These are phyloP conservation scores for Gentiana dahurica DNA, from an alignment of 257 asterid species.

Conservation along the genomic window DNA sequence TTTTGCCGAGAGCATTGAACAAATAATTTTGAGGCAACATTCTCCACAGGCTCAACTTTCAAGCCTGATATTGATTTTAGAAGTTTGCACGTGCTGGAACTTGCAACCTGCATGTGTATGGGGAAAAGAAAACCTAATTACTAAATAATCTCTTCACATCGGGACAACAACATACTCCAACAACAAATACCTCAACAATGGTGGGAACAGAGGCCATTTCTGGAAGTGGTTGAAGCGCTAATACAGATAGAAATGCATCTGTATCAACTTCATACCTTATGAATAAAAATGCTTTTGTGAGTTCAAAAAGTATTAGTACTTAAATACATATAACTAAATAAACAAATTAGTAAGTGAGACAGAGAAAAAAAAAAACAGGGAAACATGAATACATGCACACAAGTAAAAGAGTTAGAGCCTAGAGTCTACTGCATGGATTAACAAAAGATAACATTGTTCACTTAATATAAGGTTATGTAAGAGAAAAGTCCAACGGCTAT, in stretches of 20 bases:
- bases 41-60: constrained; percentile 83
- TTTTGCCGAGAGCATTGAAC: constrained; percentile 98
- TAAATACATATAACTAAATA: too few species aligned
- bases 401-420: too few species aligned
- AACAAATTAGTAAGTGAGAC: too few species aligned
- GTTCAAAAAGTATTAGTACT: too few species aligned
- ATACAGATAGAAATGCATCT: constrained; percentile 89
- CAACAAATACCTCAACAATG: constrained; percentile 66
- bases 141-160: too few species aligned
- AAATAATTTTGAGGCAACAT: constrained; percentile 82
- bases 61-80: constrained; percentile 80
- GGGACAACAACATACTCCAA: constrained; percentile 5
- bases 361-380: too few species aligned
- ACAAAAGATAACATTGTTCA: too few species aligned
- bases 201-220: constrained; percentile 73
- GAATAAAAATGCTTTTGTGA: constrained; percentile 6
- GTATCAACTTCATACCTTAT: constrained; percentile 87
- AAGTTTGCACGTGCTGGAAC: constrained; percentile 78
- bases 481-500: too few species aligned
- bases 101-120: constrained; percentile 62
- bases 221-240: constrained; percentile 91
- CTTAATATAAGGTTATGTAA: too few species aligned
- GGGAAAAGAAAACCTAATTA: too few species aligned
- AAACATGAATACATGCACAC: too few species aligned
- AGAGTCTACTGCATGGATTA: too few species aligned